phyloP scores from a whole-genome alignment of 2,329 filamentous ascomycete species.

The Pseudogymnoascus sp. region DNA sequence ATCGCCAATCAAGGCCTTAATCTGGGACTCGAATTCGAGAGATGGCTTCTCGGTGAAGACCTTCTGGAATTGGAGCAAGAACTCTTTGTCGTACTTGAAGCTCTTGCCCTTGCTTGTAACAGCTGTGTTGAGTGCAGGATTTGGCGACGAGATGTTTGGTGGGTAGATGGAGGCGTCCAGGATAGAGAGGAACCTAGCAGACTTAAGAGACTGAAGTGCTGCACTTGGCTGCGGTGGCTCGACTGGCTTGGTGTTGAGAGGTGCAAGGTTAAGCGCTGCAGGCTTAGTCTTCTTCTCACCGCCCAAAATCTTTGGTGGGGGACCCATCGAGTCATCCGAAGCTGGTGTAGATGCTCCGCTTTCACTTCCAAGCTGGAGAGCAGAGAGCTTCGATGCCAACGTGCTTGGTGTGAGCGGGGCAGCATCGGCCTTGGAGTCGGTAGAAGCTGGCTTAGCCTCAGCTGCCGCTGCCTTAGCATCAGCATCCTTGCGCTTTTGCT shows the following conservation, averaged over 20 bases:
- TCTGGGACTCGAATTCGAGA: constrained; percentile 82
- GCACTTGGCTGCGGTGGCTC: constrained; percentile 91
- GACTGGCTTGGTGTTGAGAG: constrained; percentile 72
- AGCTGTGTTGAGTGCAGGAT: constrained; percentile 78
- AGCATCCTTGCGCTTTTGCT: constrained; percentile 48
- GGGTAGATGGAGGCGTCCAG: constrained; percentile 77
- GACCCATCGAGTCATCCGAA: constrained; percentile 39
- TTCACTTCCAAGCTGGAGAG: constrained; percentile 41
- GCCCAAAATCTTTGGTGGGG: constrained; percentile 45
- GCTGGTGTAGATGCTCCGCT: constrained; percentile 35
- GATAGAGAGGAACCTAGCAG: constrained; percentile 77
- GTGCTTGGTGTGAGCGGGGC: constrained; percentile 24
- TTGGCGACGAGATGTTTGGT: constrained; percentile 75
- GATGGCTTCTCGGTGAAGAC: constrained; percentile 97
- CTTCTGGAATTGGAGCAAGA: constrained; percentile 90
- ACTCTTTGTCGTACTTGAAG: constrained; percentile 92
- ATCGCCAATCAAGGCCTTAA: constrained; percentile 82
- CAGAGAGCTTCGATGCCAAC: constrained; percentile 41
- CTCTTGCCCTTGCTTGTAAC: constrained; percentile 71
- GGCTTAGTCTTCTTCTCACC: constrained; percentile 69
- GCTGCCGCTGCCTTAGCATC: constrained; percentile 28
- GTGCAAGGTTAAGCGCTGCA: constrained; percentile 76
- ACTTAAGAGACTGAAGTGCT: constrained; percentile 86
- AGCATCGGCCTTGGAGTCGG: constrained; percentile 17
- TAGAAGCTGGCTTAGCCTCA: constrained; percentile 13